phyloP scores from a whole-genome alignment of 352 stramenopile species.

The Phytophthora vignae region DNA sequence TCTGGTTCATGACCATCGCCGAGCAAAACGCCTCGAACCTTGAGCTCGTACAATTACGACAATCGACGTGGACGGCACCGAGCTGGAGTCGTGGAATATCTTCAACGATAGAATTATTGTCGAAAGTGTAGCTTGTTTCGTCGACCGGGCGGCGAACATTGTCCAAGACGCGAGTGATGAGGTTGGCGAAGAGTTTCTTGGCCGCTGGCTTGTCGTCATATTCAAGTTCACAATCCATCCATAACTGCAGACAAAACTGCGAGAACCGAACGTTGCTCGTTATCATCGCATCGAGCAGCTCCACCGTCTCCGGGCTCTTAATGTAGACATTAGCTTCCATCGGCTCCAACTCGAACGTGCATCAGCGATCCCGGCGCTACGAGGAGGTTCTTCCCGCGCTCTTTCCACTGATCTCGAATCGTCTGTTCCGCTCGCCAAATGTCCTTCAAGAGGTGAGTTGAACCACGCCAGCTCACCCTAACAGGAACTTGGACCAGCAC shows the following conservation, averaged over 20 bases:
- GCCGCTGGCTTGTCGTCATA: background rate
- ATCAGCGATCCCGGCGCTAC: background rate
- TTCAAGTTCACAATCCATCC: background rate
- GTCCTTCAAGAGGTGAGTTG: background rate
- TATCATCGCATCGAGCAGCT: no score
- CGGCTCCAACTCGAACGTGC: slow-evolving; percentile 9
- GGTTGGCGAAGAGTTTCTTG: background rate
- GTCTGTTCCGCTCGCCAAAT: background rate
- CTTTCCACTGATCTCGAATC: background rate
- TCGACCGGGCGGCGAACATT: background rate
- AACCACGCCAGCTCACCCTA: background rate
- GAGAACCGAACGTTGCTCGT: background rate
- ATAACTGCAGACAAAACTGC: background rate
- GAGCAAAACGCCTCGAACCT: slow-evolving; percentile 9
- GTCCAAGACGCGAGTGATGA: background rate
- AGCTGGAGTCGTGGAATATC: background rate
- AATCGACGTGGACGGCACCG: background rate
- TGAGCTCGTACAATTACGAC: background rate
- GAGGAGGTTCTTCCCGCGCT: no score
- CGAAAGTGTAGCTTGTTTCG: background rate
- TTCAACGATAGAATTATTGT: background rate
- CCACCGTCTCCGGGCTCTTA: no score
- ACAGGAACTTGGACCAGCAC: background rate
- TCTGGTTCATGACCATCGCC: slow-evolving; percentile 2
- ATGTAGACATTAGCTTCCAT: background rate